Evolutionary conservation across 225 moss, liverwort and hornwort species (phyloP), one percentile per base, ranked within the genome.

Genomic region (Ulota crispa): DNA sequence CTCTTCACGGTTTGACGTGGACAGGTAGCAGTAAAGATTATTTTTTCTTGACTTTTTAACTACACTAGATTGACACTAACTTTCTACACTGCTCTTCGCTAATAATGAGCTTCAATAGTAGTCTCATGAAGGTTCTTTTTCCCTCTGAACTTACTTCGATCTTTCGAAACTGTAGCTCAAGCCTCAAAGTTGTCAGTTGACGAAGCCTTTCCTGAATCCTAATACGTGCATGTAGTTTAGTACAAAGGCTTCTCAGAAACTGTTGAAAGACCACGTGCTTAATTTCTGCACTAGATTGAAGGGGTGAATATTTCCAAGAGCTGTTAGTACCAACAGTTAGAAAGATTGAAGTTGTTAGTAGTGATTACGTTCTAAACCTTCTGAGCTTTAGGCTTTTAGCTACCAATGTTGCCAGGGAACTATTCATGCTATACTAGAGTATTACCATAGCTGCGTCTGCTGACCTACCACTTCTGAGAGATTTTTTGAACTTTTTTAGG

Each of bases 1-100:
- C 3, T 32, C 77, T 36, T 88, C 85, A 20, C 63, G 76, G 57
- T 90, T 90, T 30, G 89, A 90, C 63, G 68, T 77, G 28, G 85
- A 73, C 75, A 90, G 90, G 87, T 80, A 64, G 0, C 57, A 63
- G 75, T 53, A 36, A 24, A 71, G 47, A 73, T 24, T 56, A 39
- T 2, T 45, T 31, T 19, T 24, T 20, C 42, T 64, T 50, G 30
- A 11, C 37, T 47, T 57, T 24, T 19, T 23, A 56, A 8, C 8
- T 15, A 28, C 7, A 41, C 11, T 31, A 56, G 36, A 68, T 37
- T n/a, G 34, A 55, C 56, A 54, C 62, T 72, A 53, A 56, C 56
- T 37, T 37, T 37, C 37, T 37, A 37, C n/a, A n/a, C n/a, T n/a
- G n/a, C n/a, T n/a, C n/a, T n/a, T n/a, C n/a, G n/a, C n/a, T n/a